Conservation (phyloP, 805 yeast species). For the Metschnikowia peoriensis region DNA sequence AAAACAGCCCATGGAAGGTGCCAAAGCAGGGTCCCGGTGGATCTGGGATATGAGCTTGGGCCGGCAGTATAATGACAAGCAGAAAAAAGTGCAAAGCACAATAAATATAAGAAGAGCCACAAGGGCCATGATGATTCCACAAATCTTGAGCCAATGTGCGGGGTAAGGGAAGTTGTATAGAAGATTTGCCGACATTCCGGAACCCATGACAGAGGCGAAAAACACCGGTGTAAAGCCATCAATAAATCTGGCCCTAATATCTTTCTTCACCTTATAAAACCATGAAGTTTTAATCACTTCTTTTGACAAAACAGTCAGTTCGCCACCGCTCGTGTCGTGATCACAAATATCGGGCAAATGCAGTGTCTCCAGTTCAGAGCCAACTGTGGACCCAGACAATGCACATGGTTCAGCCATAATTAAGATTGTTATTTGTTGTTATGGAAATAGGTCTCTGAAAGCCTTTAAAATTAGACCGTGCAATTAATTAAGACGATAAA, state of each 20-base stretch:
- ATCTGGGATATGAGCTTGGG: slow-evolving; percentile 17
- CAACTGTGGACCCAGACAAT: slow-evolving; percentile 1
- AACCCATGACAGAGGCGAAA: slow-evolving; percentile 82
- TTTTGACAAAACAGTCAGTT: slow-evolving; percentile 6
- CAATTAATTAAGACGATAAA: too few relatives aligned
- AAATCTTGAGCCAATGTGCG: slow-evolving; percentile 53
- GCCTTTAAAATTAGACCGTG: background rate
- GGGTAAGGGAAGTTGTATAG: slow-evolving; percentile 66
- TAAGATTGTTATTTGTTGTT: too few relatives aligned
- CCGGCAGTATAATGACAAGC: slow-evolving; percentile 39
- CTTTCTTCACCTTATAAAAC: slow-evolving; percentile 2
- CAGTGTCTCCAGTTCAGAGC: background rate
- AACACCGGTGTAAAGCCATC: slow-evolving; percentile 47
- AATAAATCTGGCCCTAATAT: slow-evolving; percentile 16
- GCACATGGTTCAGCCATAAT: slow-evolving; percentile 3
- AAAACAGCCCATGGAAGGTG: slow-evolving; percentile 72
- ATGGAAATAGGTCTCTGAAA: background rate
- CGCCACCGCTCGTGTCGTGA: slow-evolving; percentile 5
- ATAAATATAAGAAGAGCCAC: slow-evolving; percentile 51
- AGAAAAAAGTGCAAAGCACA: slow-evolving; percentile 40
- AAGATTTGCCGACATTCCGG: slow-evolving; percentile 67
- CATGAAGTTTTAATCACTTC: background rate
- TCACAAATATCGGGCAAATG: background rate
- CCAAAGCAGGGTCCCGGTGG: slow-evolving; percentile 39
- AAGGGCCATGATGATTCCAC: slow-evolving; percentile 64